Percentiles rank a stretch among this genome's conserved stretches.
These are phyloP conservation scores for Phytophthora pluvialis DNA, from an alignment of 352 stramenopile species.

Conservation along the genomic window DNA sequence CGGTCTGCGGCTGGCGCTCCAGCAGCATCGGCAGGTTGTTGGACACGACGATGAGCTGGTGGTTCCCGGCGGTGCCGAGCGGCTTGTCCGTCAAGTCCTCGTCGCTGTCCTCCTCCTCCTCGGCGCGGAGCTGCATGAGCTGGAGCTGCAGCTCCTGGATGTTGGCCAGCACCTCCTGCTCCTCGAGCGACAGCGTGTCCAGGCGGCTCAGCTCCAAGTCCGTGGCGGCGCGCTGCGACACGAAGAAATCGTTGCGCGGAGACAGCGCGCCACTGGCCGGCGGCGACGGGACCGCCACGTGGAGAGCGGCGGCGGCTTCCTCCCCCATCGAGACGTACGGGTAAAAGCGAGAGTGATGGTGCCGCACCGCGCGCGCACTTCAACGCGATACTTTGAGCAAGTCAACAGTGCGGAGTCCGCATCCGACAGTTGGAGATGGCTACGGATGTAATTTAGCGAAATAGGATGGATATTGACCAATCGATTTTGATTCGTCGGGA, in stretches of 20 bases:
- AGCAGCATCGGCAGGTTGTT: constrained; percentile 87
- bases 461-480: constrained; percentile 17
- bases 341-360: constrained; percentile 32
- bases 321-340: constrained; percentile 29
- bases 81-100: constrained; percentile 45
- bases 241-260: constrained; percentile 78
- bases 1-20: constrained; percentile 75
- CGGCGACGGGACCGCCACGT: constrained; percentile 30
- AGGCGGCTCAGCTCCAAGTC: constrained; percentile 75
- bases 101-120: constrained; percentile 70
- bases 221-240: constrained; percentile 67
- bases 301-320: constrained; percentile 28
- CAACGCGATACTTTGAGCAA: constrained; percentile 24
- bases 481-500: neutral
- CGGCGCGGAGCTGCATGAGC: constrained; percentile 77
- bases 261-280: constrained; percentile 43
- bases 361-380: constrained; percentile 1
- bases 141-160: constrained; percentile 92
- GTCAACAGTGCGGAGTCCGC: neutral
- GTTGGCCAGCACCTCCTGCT: constrained; percentile 89
- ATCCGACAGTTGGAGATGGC: constrained; percentile 11
- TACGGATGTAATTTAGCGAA: constrained; percentile 15
- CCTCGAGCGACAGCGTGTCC: constrained; percentile 78
- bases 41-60: constrained; percentile 88
- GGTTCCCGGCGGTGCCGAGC: constrained; percentile 22